phyloP scores from a whole-genome alignment of 2,329 filamentous ascomycete species.

The Colletotrichum phormii region DNA sequence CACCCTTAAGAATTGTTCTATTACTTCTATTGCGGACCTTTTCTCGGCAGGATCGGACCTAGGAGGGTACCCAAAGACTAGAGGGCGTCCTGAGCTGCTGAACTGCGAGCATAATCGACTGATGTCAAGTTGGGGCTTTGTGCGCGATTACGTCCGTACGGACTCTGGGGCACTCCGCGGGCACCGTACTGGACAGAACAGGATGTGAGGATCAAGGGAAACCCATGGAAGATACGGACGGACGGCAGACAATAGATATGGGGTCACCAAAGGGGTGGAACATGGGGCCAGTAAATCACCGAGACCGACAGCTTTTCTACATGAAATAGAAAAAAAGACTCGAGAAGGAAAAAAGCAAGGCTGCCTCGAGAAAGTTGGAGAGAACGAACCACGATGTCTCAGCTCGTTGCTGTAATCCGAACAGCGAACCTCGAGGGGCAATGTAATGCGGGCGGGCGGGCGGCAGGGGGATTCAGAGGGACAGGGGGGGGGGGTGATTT shows the following conservation, averaged over 20 bases:
- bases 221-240: background rate
- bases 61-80: background rate
- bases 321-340: background rate
- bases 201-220: background rate
- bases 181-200: background rate
- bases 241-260: background rate
- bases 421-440: background rate
- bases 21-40: background rate
- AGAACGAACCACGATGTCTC: constrained; percentile 10
- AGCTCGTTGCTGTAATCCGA: constrained; percentile 1
- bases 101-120: constrained; percentile 12
- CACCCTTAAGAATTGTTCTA: background rate
- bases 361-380: background rate
- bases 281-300: constrained; percentile 3
- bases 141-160: constrained; percentile 14
- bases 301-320: constrained; percentile 12
- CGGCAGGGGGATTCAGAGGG: background rate
- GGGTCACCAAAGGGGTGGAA: background rate
- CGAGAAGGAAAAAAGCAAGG: constrained; percentile 15
- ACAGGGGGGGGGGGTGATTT: background rate
- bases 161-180: background rate
- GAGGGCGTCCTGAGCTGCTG: background rate
- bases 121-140: background rate
- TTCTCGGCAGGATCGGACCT: background rate
- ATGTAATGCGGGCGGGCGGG: background rate